phyloP scores from a whole-genome alignment of 345 rosid species.

The Draba incana region DNA sequence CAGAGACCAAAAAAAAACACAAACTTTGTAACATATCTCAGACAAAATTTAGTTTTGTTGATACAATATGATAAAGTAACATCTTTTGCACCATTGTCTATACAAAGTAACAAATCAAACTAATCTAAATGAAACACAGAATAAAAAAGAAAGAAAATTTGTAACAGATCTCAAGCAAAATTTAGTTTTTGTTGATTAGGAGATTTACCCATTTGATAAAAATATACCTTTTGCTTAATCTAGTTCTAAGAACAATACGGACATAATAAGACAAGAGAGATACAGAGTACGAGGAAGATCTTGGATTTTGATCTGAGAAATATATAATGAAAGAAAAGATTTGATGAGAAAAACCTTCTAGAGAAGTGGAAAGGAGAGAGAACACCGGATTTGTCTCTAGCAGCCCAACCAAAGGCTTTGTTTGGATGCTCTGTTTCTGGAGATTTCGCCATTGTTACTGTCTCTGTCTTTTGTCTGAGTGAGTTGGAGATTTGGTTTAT shows the following conservation, averaged over 20 bases:
- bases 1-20: neutral
- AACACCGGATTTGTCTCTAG: constrained; percentile 65
- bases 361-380: constrained; percentile 83
- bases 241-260: neutral
- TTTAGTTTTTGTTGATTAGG: neutral
- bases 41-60: neutral
- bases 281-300: constrained; percentile 14
- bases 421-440: constrained; percentile 67
- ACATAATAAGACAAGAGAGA: neutral
- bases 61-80: neutral
- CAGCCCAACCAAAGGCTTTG: constrained; percentile 84
- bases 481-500: constrained; percentile 6
- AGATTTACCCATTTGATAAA: neutral
- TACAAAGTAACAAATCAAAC: constrained; percentile 31
- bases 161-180: constrained; percentile 3
- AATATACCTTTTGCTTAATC: neutral
- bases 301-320: neutral
- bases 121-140: neutral
- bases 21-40: constrained; percentile 8
- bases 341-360: constrained; percentile 55
- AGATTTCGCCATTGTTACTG: constrained; percentile 57
- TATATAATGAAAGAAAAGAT: neutral
- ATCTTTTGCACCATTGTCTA: constrained; percentile 59
- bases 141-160: neutral
- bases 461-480: constrained; percentile 34